phyloP scores from a whole-genome alignment of 306 rosid species.

The barrel medic (Medicago truncatula) region MtrunA17r5.0-ANR NC_053043.1:4290501-4291000 shows the following conservation, averaged over 20 bases:
- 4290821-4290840: no score
- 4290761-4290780: neutral
- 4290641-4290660: neutral
- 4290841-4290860: no score
- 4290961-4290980: no score
- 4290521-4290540: constrained; percentile 67
- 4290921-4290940: no score
- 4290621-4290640: neutral
- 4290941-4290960: no score
- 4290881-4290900: no score
- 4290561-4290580: constrained; percentile 92
- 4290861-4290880: no score
- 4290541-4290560: constrained; percentile 96
- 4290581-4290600: constrained; percentile 72
- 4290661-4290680: neutral
- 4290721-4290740: neutral
- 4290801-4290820: no score
- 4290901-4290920: no score
- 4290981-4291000: no score
- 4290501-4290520: constrained; percentile 67
- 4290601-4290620: constrained; percentile 84
- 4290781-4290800: neutral
- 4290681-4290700: neutral
- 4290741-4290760: neutral
- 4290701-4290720: neutral